These are phyloP conservation scores for Pseudoscleropodium purum DNA, from an alignment of 225 moss, liverwort and hornwort genomes.

Conservation along the genomic window DNA sequence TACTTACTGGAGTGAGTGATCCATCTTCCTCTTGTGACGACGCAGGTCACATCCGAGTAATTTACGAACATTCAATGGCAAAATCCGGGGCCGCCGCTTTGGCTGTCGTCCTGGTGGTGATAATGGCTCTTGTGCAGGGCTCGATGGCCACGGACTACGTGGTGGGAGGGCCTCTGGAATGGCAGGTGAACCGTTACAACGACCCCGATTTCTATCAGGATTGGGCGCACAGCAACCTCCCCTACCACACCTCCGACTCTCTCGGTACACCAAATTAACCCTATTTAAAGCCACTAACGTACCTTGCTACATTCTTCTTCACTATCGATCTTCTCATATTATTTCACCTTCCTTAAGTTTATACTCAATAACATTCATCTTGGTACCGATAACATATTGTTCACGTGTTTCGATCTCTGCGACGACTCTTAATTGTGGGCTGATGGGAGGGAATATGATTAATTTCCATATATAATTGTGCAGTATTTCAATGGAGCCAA, in stretches of 20 bases:
- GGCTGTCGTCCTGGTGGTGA: background rate
- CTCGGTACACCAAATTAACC: background rate
- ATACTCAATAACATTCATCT: background rate
- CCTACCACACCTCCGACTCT: background rate
- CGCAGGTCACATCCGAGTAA: background rate
- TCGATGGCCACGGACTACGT: background rate
- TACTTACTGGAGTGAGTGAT: background rate
- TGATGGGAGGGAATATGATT: background rate
- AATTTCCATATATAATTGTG: background rate
- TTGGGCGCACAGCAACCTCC: background rate
- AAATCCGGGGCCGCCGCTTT: background rate
- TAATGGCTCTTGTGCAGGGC: background rate
- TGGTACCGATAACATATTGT: no score
- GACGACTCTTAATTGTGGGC: background rate
- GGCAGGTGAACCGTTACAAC: background rate
- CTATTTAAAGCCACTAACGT: no score
- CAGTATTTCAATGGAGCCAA: background rate
- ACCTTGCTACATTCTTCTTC: background rate
- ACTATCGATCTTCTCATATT: no score
- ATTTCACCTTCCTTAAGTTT: no score
- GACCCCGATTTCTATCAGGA: background rate
- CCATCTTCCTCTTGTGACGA: background rate
- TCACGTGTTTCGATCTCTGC: background rate
- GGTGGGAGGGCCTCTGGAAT: background rate
- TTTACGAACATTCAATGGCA: background rate